Percentiles rank a stretch among this genome's conserved stretches.
Evolutionary conservation across 148 eudicot species (phyloP).

Genomic region (Rhododendron vialii): DNA sequence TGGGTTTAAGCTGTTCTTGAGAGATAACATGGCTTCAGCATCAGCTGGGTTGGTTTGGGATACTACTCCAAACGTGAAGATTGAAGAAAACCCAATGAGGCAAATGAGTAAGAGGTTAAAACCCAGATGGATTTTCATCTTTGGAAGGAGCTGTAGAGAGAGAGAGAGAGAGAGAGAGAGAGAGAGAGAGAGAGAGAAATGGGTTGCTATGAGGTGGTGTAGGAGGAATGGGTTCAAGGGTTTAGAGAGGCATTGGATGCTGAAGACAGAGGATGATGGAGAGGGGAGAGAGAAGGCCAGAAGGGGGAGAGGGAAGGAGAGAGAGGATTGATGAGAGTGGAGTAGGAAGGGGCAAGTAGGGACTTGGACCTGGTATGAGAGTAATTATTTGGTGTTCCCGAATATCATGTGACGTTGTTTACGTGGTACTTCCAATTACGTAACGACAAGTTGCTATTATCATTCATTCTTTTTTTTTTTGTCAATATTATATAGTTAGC

Average conservation of each 20-base stretch:
- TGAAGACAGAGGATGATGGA: neutral
- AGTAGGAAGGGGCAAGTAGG: neutral
- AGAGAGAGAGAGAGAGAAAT: neutral
- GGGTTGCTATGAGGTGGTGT: neutral
- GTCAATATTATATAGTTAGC: too few species aligned
- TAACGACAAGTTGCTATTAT: too few species aligned
- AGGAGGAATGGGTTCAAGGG: neutral
- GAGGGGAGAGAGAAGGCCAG: neutral
- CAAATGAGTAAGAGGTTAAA: slow-evolving; percentile 27
- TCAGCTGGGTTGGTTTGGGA: slow-evolving; percentile 38
- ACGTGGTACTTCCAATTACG: too few species aligned
- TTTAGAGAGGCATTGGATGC: slow-evolving; percentile 9
- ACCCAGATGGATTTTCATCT: slow-evolving; percentile 26
- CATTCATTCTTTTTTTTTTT: too few species aligned
- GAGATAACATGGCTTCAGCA: slow-evolving; percentile 60
- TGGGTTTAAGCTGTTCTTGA: slow-evolving; percentile 52
- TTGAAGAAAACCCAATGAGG: slow-evolving; percentile 19
- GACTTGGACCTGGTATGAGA: neutral
- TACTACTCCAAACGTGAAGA: slow-evolving; percentile 15
- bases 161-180: neutral
- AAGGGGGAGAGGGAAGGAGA: neutral
- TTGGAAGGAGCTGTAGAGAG: neutral
- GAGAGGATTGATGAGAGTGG: neutral
- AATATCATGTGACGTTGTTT: too few species aligned
- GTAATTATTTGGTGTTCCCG: too few species aligned